Percentiles rank a stretch among this genome's conserved stretches.
phyloP scores from a whole-genome alignment of 164 flowering plant species.

The Magnolia kwangsiensis region DNA sequence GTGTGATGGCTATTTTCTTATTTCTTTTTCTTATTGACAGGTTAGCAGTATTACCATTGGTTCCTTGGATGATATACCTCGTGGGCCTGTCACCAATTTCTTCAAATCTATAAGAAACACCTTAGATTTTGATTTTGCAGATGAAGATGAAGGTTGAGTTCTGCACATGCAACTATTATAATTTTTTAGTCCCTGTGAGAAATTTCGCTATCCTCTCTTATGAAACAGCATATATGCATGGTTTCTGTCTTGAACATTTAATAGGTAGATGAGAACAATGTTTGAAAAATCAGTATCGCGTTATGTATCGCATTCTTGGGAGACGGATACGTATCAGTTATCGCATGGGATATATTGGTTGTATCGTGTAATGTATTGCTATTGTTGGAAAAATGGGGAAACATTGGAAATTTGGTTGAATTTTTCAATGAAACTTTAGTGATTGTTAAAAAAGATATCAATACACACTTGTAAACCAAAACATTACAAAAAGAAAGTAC shows the following conservation, averaged over 20 bases:
- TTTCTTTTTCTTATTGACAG: slow-evolving; percentile 39
- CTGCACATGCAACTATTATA: neutral
- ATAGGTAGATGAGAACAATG: neutral
- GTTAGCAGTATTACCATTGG: slow-evolving; percentile 63
- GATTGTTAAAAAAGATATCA: too few relatives aligned
- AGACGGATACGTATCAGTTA: too few relatives aligned
- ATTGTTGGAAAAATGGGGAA: too few relatives aligned
- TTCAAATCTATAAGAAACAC: slow-evolving; percentile 78
- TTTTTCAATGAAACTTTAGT: too few relatives aligned
- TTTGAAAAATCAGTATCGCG: neutral
- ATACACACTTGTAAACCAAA: too few relatives aligned
- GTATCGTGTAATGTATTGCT: too few relatives aligned
- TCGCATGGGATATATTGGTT: too few relatives aligned
- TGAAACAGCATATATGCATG: neutral
- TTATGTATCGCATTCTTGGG: too few relatives aligned
- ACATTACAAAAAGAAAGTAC: too few relatives aligned
- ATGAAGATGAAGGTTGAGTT: slow-evolving; percentile 83
- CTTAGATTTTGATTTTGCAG: slow-evolving; percentile 93
- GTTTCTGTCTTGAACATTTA: neutral
- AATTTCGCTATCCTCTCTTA: neutral
- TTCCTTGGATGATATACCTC: slow-evolving; percentile 84
- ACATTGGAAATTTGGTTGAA: too few relatives aligned
- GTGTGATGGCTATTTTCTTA: neutral
- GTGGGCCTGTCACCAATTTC: slow-evolving; percentile 60
- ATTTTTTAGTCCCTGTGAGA: neutral